A percentile compares a stretch with the other conserved stretches of the same genome.
phyloP scores from a whole-genome alignment of 169 alveolate species.

The Blepharisma undulans region DNA sequence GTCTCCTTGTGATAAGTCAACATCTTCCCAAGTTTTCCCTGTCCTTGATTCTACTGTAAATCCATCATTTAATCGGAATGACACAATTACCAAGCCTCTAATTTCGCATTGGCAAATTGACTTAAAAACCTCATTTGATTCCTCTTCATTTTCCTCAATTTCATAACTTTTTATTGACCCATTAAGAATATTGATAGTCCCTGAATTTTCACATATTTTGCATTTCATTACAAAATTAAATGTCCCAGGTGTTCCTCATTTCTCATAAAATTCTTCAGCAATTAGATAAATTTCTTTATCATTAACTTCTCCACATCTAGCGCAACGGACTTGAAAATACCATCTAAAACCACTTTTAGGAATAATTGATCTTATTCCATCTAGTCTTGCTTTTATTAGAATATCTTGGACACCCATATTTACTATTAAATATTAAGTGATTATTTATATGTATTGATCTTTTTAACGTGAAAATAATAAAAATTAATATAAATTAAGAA shows the following conservation, averaged over 20 bases:
- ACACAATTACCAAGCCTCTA: neutral
- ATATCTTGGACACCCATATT: neutral
- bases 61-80: neutral
- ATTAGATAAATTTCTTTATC: neutral
- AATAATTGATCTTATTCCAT: neutral
- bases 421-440: too few species aligned
- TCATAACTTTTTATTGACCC: neutral
- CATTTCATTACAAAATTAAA: constrained; percentile 2
- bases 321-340: neutral
- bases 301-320: neutral
- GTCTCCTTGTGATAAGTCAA: neutral
- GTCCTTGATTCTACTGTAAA: neutral
- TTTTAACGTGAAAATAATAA: too few species aligned
- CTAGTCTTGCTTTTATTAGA: neutral
- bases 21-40: neutral
- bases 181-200: neutral
- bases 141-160: neutral
- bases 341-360: neutral
- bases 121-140: neutral
- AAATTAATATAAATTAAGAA: too few species aligned
- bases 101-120: neutral
- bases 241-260: neutral
- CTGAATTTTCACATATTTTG: neutral
- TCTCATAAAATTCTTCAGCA: neutral
- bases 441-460: too few species aligned